Percentiles rank a stretch among this genome's conserved stretches.
These are phyloP conservation scores for Penicillium cosmopolitanum DNA, from an alignment of 495 filamentous ascomycete genomes.

Conservation along the genomic window DNA sequence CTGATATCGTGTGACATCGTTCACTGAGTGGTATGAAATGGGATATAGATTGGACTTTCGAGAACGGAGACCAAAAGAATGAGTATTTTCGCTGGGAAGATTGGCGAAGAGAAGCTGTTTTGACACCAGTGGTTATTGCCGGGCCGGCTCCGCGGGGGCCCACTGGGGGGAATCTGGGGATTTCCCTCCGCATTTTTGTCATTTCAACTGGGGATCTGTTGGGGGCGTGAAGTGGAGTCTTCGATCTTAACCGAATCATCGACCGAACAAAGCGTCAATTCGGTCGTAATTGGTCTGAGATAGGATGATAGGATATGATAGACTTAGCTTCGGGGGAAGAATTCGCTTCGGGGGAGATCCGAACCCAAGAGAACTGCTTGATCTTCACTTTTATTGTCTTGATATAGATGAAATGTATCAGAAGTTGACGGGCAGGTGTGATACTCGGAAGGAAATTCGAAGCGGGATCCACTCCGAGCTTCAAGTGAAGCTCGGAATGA, in stretches of 20 bases:
- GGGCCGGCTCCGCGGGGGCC: constrained; percentile 1
- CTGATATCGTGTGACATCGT: not conserved
- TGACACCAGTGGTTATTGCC: not conserved
- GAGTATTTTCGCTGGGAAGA: not conserved
- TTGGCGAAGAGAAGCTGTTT: not conserved
- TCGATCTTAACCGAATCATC: not conserved
- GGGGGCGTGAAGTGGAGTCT: not conserved
- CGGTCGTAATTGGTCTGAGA: not conserved
- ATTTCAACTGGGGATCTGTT: not conserved
- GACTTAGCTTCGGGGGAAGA: not conserved
- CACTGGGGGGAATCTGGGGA: not conserved
- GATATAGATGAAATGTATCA: constrained; percentile 2
- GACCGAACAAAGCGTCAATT: not conserved
- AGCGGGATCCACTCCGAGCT: constrained; percentile 7
- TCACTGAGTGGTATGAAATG: not conserved
- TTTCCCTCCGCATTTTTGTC: constrained; percentile 5
- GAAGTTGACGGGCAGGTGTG: not conserved
- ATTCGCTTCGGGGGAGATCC: not conserved
- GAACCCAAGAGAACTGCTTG: not conserved
- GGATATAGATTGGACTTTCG: not conserved
- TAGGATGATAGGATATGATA: not conserved
- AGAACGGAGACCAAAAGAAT: not conserved
- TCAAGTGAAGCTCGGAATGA: not conserved
- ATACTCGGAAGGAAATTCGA: constrained; percentile 9
- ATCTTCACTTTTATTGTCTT: not conserved